Conservation (phyloP, 2,329 filamentous ascomycete genomes). For the Fusarium drepaniforme region DNA sequence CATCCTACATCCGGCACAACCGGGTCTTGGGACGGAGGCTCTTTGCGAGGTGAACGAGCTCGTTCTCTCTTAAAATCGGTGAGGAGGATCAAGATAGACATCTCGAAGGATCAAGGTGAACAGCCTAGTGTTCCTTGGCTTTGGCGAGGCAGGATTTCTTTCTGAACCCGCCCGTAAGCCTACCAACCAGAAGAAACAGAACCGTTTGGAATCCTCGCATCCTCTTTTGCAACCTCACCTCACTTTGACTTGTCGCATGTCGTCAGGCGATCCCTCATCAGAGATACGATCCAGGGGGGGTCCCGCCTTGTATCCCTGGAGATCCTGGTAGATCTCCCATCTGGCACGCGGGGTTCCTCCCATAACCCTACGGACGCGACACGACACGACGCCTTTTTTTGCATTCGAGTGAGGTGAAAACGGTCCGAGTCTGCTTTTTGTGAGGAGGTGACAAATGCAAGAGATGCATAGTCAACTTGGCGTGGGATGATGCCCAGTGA, state of each 20-base stretch:
- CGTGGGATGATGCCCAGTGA: slow-evolving; percentile 27
- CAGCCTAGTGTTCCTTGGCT: neutral
- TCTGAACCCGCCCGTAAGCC: slow-evolving; percentile 13
- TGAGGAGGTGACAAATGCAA: neutral
- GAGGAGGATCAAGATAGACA: slow-evolving; percentile 11
- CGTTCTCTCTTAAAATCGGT: neutral
- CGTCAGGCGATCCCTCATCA: slow-evolving; percentile 32
- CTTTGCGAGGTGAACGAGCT: neutral
- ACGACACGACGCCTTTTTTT: neutral
- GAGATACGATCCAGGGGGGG: slow-evolving; percentile 28
- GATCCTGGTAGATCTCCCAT: slow-evolving; percentile 27
- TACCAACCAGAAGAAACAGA: slow-evolving; percentile 22
- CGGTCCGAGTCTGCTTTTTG: neutral
- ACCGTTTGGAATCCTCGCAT: slow-evolving; percentile 9
- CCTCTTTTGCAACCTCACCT: slow-evolving; percentile 7
- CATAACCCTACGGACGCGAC: neutral
- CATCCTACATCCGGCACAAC: slow-evolving; percentile 4
- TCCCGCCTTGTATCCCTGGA: slow-evolving; percentile 15
- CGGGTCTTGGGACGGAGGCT: neutral
- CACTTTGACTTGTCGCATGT: slow-evolving; percentile 15
- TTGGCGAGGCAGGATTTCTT: slow-evolving; percentile 22
- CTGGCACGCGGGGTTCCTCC: slow-evolving; percentile 22
- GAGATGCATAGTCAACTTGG: slow-evolving; percentile 2
- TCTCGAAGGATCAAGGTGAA: slow-evolving; percentile 30
- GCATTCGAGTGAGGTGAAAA: neutral